These are phyloP conservation scores for Pseudopithomyces maydicus DNA, from an alignment of 2,329 filamentous ascomycete species.

Conservation along the genomic window DNA sequence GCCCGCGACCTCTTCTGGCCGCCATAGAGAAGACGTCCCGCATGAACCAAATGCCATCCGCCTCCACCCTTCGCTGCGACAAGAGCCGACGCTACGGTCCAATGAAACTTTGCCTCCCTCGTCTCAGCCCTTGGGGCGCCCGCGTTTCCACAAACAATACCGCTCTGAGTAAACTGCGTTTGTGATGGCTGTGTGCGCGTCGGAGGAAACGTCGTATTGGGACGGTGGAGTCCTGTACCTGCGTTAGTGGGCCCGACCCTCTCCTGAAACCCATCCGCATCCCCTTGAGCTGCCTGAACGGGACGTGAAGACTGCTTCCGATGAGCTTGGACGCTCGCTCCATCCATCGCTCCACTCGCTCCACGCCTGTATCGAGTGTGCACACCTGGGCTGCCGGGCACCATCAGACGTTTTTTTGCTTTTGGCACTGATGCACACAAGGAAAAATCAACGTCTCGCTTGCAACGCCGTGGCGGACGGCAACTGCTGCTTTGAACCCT, in stretches of 20 bases:
- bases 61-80: not conserved
- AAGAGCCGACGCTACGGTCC: constrained; percentile 17
- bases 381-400: too few species aligned
- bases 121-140: constrained; percentile 25
- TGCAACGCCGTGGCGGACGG: constrained; percentile 19
- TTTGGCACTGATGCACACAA: constrained; percentile 20
- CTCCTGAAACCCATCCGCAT: constrained; percentile 40
- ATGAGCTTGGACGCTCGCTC: constrained; percentile 20
- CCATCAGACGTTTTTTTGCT: constrained; percentile 11
- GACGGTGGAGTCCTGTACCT: constrained; percentile 39
- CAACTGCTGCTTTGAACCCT: constrained; percentile 18
- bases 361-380: constrained; percentile 26
- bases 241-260: constrained; percentile 38
- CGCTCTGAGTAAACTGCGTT: constrained; percentile 20
- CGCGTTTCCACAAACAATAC: constrained; percentile 35
- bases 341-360: constrained; percentile 12
- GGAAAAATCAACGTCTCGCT: constrained; percentile 21
- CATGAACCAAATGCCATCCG: constrained; percentile 11
- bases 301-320: constrained; percentile 26
- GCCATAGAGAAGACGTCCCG: constrained; percentile 4
- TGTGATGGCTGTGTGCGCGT: constrained; percentile 20
- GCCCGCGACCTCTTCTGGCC: constrained; percentile 2
- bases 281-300: constrained; percentile 26
- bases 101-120: constrained; percentile 35
- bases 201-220: constrained; percentile 43